Conservation (phyloP, 2,329 filamentous ascomycete species). For the Clarireedia paspali region DNA sequence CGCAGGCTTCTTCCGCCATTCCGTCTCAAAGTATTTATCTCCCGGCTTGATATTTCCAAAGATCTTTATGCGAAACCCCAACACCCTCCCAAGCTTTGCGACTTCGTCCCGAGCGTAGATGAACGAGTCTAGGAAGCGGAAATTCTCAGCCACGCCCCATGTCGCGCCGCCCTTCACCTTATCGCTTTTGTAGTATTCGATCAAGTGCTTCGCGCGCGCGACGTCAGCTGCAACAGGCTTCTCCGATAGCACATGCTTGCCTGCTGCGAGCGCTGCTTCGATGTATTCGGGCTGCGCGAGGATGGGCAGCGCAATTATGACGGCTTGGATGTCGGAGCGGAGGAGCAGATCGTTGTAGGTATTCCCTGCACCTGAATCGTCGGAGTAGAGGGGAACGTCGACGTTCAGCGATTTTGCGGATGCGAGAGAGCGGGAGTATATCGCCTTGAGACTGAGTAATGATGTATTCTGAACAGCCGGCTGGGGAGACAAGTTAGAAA, state of each 20-base stretch:
- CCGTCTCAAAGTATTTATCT: conserved; percentile 43
- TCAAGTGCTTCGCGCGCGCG: conserved; percentile 38
- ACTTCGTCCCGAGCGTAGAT: conserved; percentile 42
- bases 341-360: conserved; percentile 36
- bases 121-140: conserved; percentile 53
- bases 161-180: conserved; percentile 33
- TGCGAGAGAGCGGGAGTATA: conserved; percentile 29
- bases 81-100: conserved; percentile 43
- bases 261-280: conserved; percentile 39
- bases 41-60: conserved; percentile 38
- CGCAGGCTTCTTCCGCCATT: conserved; percentile 60
- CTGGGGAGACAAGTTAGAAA: conserved; percentile 22
- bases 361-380: conserved; percentile 27
- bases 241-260: conserved; percentile 48
- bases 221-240: conserved; percentile 46
- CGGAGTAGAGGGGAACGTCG: conserved; percentile 26
- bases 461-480: conserved; percentile 51
- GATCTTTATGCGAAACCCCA: conserved; percentile 44
- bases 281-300: conserved; percentile 40
- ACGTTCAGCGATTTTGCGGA: conserved; percentile 35
- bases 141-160: conserved; percentile 66
- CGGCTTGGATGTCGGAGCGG: conserved; percentile 27
- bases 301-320: conserved; percentile 41
- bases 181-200: conserved; percentile 36
- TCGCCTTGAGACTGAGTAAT: conserved; percentile 44